Percentiles rank a stretch among this genome's conserved stretches.
Conservation (phyloP, 169 alveolate genomes). For the Cryptosporidium viatorum region DNA sequence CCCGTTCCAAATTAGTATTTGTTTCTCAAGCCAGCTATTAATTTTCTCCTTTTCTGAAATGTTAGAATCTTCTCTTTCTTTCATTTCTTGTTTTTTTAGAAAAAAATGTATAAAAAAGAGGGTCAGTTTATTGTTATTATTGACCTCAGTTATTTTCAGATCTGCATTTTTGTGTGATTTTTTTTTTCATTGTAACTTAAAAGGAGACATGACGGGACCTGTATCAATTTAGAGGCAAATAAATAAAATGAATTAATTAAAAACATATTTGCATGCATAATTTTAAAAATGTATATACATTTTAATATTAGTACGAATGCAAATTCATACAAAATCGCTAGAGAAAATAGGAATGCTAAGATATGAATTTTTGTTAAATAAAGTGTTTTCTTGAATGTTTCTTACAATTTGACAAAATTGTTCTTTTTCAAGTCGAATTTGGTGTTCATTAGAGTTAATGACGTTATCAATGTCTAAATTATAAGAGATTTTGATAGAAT, state of each 20-base stretch:
- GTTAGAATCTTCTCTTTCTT: neutral
- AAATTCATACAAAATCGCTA: neutral
- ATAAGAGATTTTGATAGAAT: neutral
- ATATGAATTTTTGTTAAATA: slow-evolving; percentile 1
- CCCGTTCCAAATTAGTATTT: slow-evolving; percentile 22
- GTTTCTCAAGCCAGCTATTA: slow-evolving; percentile 16
- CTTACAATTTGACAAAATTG: neutral
- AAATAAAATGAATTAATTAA: no score
- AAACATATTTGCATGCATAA: neutral
- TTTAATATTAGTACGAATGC: no score
- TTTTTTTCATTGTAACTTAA: no score
- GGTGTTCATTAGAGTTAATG: neutral
- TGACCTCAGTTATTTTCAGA: neutral
- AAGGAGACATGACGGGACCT: neutral
- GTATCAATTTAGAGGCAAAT: no score
- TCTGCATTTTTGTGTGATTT: neutral
- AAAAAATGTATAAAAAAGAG: no score
- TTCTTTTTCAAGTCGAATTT: neutral
- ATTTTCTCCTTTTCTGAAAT: slow-evolving; percentile 16
- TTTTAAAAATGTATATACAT: no score
- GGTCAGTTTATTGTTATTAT: neutral
- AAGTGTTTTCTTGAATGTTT: neutral
- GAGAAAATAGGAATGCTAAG: neutral
- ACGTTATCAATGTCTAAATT: no score
- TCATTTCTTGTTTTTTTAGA: neutral